These are phyloP conservation scores for Salicornia ramosissima DNA, from an alignment of 148 eudicot genomes.

Conservation along the genomic window DNA sequence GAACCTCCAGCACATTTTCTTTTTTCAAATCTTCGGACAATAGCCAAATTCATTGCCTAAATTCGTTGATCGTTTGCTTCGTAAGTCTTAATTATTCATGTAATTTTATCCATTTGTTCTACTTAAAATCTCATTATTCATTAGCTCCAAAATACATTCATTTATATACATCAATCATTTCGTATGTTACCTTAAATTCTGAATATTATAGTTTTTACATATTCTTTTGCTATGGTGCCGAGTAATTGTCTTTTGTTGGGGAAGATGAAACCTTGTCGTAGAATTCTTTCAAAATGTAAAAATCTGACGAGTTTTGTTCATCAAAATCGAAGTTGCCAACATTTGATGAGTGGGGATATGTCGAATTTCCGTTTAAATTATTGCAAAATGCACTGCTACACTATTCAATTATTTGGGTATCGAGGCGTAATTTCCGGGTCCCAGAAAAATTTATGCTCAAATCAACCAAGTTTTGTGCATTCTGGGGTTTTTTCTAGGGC, in stretches of 20 bases:
- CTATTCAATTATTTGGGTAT: slow-evolving; percentile 31
- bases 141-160: neutral
- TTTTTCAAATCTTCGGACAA: slow-evolving; percentile 12
- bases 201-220: slow-evolving; percentile 3
- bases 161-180: neutral
- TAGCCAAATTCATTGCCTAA: slow-evolving; percentile 13
- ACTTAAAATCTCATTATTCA: neutral
- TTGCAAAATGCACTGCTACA: slow-evolving; percentile 28
- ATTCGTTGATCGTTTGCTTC: slow-evolving; percentile 5
- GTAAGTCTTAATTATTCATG: slow-evolving; percentile 7
- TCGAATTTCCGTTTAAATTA: slow-evolving; percentile 21
- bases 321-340: slow-evolving; percentile 19
- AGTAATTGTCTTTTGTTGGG: slow-evolving; percentile 14
- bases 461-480: slow-evolving; percentile 37
- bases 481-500: slow-evolving; percentile 39
- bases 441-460: slow-evolving; percentile 28
- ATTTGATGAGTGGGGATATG: slow-evolving; percentile 3
- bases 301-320: slow-evolving; percentile 25
- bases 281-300: slow-evolving; percentile 35
- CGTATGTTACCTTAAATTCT: neutral
- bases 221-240: slow-evolving; percentile 18
- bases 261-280: slow-evolving; percentile 54
- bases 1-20: neutral
- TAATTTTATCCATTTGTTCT: neutral
- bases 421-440: slow-evolving; percentile 14